Conservation (phyloP, 2,329 filamentous ascomycete species). For the Bimuria novae-zelandiae region DNA sequence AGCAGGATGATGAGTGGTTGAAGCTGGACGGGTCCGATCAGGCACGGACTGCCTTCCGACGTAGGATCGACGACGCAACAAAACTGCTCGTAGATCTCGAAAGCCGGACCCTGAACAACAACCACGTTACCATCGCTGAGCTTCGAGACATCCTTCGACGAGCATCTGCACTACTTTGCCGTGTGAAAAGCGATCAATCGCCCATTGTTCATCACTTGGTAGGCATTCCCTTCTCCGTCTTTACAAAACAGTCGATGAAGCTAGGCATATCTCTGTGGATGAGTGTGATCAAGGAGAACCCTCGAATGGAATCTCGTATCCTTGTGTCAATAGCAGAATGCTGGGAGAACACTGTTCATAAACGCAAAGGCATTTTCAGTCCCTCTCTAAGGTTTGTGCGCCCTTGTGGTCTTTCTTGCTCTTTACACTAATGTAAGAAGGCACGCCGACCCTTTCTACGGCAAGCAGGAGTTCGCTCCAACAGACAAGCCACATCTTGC, state of each 20-base stretch:
- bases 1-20: slow-evolving; percentile 67
- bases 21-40: slow-evolving; percentile 51
- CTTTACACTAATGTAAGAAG: slow-evolving; percentile 40
- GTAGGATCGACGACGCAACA: slow-evolving; percentile 57
- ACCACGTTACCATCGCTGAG: slow-evolving; percentile 72
- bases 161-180: slow-evolving; percentile 84
- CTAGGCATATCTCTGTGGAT: slow-evolving; percentile 95
- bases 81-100: slow-evolving; percentile 73
- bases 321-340: slow-evolving; percentile 85
- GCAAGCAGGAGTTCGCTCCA: slow-evolving; percentile 90
- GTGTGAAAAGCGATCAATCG: slow-evolving; percentile 73
- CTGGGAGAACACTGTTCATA: slow-evolving; percentile 84
- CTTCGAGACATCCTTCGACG: slow-evolving; percentile 80
- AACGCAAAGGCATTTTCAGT: slow-evolving; percentile 81
- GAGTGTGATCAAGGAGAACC: slow-evolving; percentile 95
- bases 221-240: slow-evolving; percentile 87
- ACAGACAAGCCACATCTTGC: slow-evolving; percentile 77
- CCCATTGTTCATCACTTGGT: slow-evolving; percentile 86
- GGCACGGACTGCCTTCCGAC: slow-evolving; percentile 29
- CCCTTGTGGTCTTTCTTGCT: neutral
- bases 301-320: slow-evolving; percentile 82
- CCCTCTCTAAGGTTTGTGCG: slow-evolving; percentile 63
- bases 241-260: slow-evolving; percentile 94
- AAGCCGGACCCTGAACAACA: slow-evolving; percentile 69
- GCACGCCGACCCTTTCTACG: slow-evolving; percentile 85